A percentile compares a stretch with the other conserved stretches of the same genome.
phyloP scores from a whole-genome alignment of 1,139 yeast species.

The Nadsonia starkeyi-henricii region DNA sequence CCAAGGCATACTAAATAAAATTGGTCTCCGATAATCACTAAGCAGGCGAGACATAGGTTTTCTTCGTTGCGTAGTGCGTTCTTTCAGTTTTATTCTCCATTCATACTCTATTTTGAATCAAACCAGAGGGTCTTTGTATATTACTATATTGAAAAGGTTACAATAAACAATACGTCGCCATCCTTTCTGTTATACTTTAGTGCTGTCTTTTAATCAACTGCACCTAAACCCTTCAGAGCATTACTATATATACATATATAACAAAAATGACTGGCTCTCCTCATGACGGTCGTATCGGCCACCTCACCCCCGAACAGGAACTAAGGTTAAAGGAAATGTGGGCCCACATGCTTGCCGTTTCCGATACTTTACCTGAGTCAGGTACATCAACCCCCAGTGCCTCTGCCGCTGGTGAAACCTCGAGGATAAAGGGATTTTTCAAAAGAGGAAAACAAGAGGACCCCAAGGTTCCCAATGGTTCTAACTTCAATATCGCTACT shows the following conservation, averaged over 20 bases:
- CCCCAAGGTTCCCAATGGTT: conserved; percentile 6
- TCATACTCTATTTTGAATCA: too few relatives aligned
- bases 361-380: conserved; percentile 42
- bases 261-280: conserved; percentile 2
- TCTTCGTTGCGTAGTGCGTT: too few relatives aligned
- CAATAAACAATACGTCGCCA: too few relatives aligned
- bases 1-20: too few relatives aligned
- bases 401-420: conserved; percentile 5
- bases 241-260: not conserved
- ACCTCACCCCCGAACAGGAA: conserved; percentile 51
- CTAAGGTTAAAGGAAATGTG: conserved; percentile 58
- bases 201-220: too few relatives aligned
- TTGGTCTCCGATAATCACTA: too few relatives aligned
- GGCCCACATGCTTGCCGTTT: conserved; percentile 48
- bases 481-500: conserved; percentile 6
- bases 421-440: conserved; percentile 14
- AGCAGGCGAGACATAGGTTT: too few relatives aligned
- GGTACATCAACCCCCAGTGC: conserved; percentile 15
- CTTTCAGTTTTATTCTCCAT: too few relatives aligned
- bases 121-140: too few relatives aligned
- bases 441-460: conserved; percentile 12
- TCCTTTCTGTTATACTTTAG: too few relatives aligned
- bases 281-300: conserved; percentile 41
- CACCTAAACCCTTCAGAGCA: too few relatives aligned
- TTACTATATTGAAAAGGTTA: too few relatives aligned